Evolutionary conservation across 495 filamentous ascomycete species (phyloP).

Genomic region (Aspergillus haitiensis): DNA sequence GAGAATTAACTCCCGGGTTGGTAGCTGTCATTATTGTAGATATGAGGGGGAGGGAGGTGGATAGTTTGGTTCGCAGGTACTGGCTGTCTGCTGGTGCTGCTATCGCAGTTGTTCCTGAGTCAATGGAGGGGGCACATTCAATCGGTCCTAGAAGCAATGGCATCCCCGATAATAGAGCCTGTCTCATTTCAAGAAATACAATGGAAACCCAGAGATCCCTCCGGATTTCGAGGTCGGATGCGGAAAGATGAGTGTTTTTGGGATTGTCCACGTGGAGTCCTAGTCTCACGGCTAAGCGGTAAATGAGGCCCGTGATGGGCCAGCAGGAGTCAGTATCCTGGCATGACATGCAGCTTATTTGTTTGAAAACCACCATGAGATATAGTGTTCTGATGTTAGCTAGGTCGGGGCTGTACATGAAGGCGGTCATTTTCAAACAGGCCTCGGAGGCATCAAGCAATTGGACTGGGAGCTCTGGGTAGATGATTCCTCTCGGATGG

Average conservation of each 20-base stretch:
- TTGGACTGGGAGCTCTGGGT: neutral
- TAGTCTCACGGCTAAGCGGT: neutral
- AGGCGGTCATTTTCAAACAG: neutral
- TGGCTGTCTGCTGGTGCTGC: neutral
- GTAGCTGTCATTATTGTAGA: neutral
- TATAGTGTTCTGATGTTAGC: constrained; percentile 1
- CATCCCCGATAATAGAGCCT: neutral
- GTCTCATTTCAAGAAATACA: neutral
- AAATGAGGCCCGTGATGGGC: constrained; percentile 5
- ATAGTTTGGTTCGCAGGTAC: neutral
- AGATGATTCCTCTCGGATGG: neutral
- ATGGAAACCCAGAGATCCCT: constrained; percentile 3
- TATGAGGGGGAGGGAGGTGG: neutral
- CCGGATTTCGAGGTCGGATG: neutral
- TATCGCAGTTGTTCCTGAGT: no score
- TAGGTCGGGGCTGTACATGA: constrained; percentile 3
- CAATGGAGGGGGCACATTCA: no score
- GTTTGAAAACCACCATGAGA: constrained; percentile 2
- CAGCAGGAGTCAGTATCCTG: constrained; percentile 2
- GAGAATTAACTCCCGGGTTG: neutral
- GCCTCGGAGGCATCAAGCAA: neutral
- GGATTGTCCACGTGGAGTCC: neutral
- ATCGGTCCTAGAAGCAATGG: neutral
- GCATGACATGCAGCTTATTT: neutral
- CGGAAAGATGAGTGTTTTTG: neutral